These are phyloP conservation scores for Rhynchosporium agropyri DNA, from an alignment of 2,329 filamentous ascomycete species.

Conservation along the genomic window DNA sequence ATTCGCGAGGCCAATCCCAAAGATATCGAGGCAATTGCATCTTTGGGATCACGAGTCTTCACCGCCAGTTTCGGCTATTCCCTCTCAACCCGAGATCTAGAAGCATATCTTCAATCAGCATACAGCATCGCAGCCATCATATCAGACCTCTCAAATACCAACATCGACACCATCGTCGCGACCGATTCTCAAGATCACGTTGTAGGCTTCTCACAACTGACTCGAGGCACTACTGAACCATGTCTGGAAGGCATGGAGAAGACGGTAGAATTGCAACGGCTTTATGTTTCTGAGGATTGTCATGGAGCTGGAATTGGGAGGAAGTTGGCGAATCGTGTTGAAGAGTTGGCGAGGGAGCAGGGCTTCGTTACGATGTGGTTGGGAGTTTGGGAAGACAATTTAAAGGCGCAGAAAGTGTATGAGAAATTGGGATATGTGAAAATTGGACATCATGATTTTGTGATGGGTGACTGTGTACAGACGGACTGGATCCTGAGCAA, in stretches of 20 bases:
- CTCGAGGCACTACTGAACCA: slow-evolving; percentile 44
- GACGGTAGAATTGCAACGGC: slow-evolving; percentile 47
- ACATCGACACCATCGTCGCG: slow-evolving; percentile 40
- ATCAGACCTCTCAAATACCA: slow-evolving; percentile 36
- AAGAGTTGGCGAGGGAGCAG: slow-evolving; percentile 43
- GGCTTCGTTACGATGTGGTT: slow-evolving; percentile 48
- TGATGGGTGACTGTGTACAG: slow-evolving; percentile 47
- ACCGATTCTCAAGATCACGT: slow-evolving; percentile 33
- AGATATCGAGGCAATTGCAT: slow-evolving; percentile 42
- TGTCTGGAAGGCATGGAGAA: slow-evolving; percentile 42
- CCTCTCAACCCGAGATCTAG: slow-evolving; percentile 44
- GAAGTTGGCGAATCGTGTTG: slow-evolving; percentile 40
- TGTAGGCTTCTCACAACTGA: slow-evolving; percentile 49
- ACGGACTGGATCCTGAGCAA: slow-evolving; percentile 50
- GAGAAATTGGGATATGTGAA: slow-evolving; percentile 46
- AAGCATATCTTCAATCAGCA: slow-evolving; percentile 44
- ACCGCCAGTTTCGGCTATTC: slow-evolving; percentile 48
- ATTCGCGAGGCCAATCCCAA: slow-evolving; percentile 38
- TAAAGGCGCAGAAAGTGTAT: slow-evolving; percentile 46
- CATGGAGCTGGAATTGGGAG: slow-evolving; percentile 48
- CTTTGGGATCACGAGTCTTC: slow-evolving; percentile 46
- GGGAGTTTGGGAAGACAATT: slow-evolving; percentile 53
- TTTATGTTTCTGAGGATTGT: slow-evolving; percentile 45
- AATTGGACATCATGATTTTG: slow-evolving; percentile 49
- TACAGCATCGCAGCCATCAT: slow-evolving; percentile 42